Base-by-base conservation (phyloP, 306 rosid genomes). In the Cicer pinnatifidum region DNA sequence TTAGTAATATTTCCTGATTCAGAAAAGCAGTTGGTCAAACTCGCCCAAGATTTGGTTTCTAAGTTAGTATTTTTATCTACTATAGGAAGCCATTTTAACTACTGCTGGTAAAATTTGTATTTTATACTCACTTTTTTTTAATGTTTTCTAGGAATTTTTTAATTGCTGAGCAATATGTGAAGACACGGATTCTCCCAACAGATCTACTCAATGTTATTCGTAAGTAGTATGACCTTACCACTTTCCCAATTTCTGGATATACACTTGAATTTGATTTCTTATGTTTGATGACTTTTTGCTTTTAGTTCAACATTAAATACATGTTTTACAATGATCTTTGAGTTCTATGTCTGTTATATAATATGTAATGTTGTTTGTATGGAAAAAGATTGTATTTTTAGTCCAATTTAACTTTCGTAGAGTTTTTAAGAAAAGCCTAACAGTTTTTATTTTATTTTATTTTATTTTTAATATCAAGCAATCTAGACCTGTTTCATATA, bases 1-100 rank as follows among this genome's bases (percentile, higher is more conserved):
- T 84, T 82, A 43, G 90, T 85, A 39, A 91, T 94, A 86, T 94
- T 94, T 86, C 92, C 96, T 23, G 96, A 91, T 85, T 89, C 95
- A 64, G 95, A 87, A 71, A 82, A 72, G 69, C 95, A 91, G 76
- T 89, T 91, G 72, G 75, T 84, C 66, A 81, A 76, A 81, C 89
- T 91, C 74, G 92, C 91, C 75, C 87, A 79, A 56, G 87, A 81
- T 69, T 75, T 88, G 85, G 73, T 91, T 74, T 69, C 90, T 54
- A 87, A 82, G 99, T 91, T 79, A 83, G 90, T 75, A 53, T 71
- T 77, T 79, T 75, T 72, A 9, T 67, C 47, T 58, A 28, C 46
- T 53, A 41, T 1, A 39, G 41, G 53, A 64, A 40, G 38, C 62
- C 50, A 83, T 61, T 68, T 73, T 72, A 61, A 47, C 58, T 69